Conservation (phyloP, 2,329 filamentous ascomycete genomes). For the Aspergillus sp. region DNA sequence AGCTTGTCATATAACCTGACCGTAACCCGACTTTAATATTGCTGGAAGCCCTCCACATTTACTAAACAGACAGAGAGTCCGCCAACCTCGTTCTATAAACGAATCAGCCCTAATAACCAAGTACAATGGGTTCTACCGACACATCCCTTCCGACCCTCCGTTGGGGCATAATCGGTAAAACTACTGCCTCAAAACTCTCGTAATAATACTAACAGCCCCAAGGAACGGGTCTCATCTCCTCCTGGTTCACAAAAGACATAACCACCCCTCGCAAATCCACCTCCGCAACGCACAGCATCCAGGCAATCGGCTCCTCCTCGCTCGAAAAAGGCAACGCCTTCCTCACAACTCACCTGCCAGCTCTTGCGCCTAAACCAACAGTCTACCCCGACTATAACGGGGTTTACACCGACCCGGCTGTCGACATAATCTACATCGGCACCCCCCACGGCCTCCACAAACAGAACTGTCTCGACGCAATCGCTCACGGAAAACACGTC, state of each 20-base stretch:
- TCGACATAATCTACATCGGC: constrained; percentile 80
- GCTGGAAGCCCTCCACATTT: no score
- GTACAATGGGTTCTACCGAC: not conserved
- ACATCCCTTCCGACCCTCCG: not conserved
- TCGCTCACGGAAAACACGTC: constrained; percentile 76
- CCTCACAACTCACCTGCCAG: not conserved
- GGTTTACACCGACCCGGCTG: constrained; percentile 68
- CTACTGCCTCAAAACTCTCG: not conserved
- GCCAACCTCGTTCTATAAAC: no score
- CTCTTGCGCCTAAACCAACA: not conserved
- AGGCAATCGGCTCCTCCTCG: constrained; percentile 6
- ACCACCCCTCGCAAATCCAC: not conserved
- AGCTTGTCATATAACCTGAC: no score
- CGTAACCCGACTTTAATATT: no score
- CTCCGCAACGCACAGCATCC: not conserved
- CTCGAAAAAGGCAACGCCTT: not conserved
- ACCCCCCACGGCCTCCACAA: constrained; percentile 86
- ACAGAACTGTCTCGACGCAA: constrained; percentile 75
- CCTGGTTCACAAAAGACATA: constrained; percentile 3
- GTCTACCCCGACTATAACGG: constrained; percentile 73
- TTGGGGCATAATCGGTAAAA: constrained; percentile 4
- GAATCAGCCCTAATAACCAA: no score
- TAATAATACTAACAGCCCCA: not conserved
- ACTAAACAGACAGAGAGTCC: no score
- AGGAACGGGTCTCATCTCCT: constrained; percentile 6